Base-by-base conservation (phyloP, 2,329 filamentous ascomycete genomes). In the Cordyceps farinosa region DNA sequence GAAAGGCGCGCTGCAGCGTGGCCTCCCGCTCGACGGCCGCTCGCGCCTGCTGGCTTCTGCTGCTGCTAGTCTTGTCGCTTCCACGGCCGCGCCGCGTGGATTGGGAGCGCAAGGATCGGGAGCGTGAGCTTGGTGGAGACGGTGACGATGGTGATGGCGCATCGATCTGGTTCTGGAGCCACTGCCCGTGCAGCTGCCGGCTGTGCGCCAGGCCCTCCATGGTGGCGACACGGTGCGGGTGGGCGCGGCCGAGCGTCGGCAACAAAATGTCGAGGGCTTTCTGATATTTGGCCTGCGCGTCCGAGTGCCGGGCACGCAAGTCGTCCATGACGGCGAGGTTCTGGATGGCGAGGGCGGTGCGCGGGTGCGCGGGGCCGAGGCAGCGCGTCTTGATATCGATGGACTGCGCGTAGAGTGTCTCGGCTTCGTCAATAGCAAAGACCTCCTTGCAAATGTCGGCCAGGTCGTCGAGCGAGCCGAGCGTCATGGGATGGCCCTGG, bases 401-500 rank as follows among this genome's bases (percentile, higher is more conserved):
- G 22, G 67, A 69, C 52, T 70, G 68, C 11, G 67, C 62, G 64
- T 70, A 71, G 3, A 72, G 64, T 11, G 56, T 48, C 59, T 72
- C 71, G 2, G 71, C 70, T 29, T 73, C 69, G 62, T 72, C 70
- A 22, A 71, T 66, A 58, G 70, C 67, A 32, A 69, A 67, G 54
- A 64, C 68, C 5, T 64, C 68, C 44, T 65, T 65, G 45, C 65
- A 70, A 27, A 69, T 67, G 60, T 67, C 53, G 34, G 70, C 70
- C 34, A 73, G 66, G 51, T 69, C 66, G 42, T 73, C 70, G 17
- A 72, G 69, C 3, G 70, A 69, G 30, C 70, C 67, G 9, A 73
- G 65, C 8, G 70, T 70, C 62, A 70, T 70, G 34, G 69, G 68
- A 42, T 72, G 69, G 57, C 64, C 65, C 36, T 66, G 67, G 47